phyloP scores from a whole-genome alignment of 2,329 filamentous ascomycete genomes.

The Chaetoscypha palmicola region DNA sequence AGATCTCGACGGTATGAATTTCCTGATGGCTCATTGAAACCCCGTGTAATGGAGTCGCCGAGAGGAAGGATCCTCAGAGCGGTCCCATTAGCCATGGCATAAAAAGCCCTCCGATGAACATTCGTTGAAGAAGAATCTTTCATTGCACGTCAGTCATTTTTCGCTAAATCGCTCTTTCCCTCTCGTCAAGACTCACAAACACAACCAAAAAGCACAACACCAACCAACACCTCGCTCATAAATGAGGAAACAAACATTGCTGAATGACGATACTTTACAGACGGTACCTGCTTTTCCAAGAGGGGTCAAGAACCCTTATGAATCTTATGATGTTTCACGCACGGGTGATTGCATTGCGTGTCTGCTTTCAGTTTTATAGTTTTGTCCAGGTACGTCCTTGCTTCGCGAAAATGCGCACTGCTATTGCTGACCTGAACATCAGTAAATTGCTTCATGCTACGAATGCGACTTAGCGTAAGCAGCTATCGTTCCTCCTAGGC shows the following conservation, averaged over 20 bases:
- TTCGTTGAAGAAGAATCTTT: neutral
- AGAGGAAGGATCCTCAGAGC: slow-evolving; percentile 3
- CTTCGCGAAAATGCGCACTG: neutral
- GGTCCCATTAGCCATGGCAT: neutral
- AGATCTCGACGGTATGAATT: slow-evolving; percentile 5
- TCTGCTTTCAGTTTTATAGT: neutral
- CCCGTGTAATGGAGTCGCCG: neutral
- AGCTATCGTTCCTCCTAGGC: no score
- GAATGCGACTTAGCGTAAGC: no score
- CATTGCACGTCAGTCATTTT: neutral
- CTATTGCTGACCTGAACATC: no score
- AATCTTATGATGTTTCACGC: neutral
- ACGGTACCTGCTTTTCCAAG: no score
- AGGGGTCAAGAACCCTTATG: neutral
- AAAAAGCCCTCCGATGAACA: neutral
- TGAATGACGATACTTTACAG: no score
- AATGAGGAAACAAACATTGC: neutral
- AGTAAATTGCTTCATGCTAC: no score
- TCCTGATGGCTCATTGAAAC: neutral
- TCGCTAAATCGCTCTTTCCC: neutral
- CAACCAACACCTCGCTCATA: neutral
- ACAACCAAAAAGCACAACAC: neutral
- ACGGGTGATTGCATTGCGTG: neutral
- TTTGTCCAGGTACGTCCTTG: neutral
- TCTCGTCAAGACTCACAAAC: neutral